Base-by-base conservation (phyloP, 192 early-diverging fungal species). In the Linnemannia hyalina region DNA sequence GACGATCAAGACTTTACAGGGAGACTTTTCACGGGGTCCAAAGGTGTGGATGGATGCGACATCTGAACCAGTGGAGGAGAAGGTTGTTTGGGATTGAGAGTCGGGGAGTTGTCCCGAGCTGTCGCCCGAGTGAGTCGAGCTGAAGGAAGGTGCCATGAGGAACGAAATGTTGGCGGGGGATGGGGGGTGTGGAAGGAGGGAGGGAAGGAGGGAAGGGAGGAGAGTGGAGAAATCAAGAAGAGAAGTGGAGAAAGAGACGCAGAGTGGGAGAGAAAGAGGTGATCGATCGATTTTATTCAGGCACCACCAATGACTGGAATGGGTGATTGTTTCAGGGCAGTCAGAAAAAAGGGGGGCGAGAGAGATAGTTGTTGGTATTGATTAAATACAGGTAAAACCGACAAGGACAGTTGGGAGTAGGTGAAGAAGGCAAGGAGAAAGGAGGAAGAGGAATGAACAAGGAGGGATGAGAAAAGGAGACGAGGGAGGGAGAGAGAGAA, bases 1-100 rank as follows among this genome's bases (percentile, higher is more conserved):
- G 13, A 85, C 78, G 22, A 85, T 80, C 29, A 85, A n/a, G 18
- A 80, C 78, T 47, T 80, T 85, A 70, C 80, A 85, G 36, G 83
- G 83, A 0, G 83, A 76, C 26, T 18, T 32, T 9, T 6, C 10
- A 22, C 35, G 22, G 4, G 72, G 76, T 4, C 76, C 73, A 10
- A 54, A 42, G 29, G 36, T 65, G 15, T 32, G 68, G 47, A 54
- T 18, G 9, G 47, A 9, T n/a, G 36, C 35, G 29, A 60, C 38
- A 69, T 42, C 26, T 9, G 72, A 68, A 40, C 46, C 68, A 23
- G 75, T 47, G 57, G 75, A 63, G 10, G 69, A 70, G 32, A 65
- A 35, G 3, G 60, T 44, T 57, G 55, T 57, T 57, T 57, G 20
- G 11, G 40, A 47, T 57, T 68, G 72, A 41, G 35, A 36, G 40